phyloP scores from a whole-genome alignment of 1,284 basidiomycete genomes.

The Golubevia pallescens region DNA sequence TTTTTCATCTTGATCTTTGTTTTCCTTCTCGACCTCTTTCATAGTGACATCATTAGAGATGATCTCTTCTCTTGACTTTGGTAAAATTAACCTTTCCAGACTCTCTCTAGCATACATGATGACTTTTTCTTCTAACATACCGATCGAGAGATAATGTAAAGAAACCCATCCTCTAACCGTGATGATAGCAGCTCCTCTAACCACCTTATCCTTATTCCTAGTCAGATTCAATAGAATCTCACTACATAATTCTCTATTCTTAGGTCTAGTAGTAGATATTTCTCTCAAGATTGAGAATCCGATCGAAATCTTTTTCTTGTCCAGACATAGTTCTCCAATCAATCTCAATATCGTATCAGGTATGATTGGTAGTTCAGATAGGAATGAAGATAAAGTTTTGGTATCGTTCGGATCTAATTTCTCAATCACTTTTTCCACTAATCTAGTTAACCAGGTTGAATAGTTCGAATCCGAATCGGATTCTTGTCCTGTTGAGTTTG shows the following conservation, averaged over 20 bases:
- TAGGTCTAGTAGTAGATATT: constrained; percentile 50
- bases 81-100: constrained; percentile 22
- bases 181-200: constrained; percentile 51
- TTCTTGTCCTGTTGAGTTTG: constrained; percentile 1
- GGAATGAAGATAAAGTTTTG: constrained; percentile 38
- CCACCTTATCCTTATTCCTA: constrained; percentile 39
- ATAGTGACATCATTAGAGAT: neutral
- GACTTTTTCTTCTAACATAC: constrained; percentile 35
- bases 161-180: constrained; percentile 53
- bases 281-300: constrained; percentile 55
- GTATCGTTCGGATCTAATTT: constrained; percentile 40
- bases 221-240: constrained; percentile 46
- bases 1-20: constrained; percentile 76
- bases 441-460: constrained; percentile 35
- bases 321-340: constrained; percentile 40
- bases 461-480: too few relatives aligned
- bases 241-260: constrained; percentile 33
- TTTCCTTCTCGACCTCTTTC: constrained; percentile 84
- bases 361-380: constrained; percentile 49
- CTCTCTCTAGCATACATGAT: constrained; percentile 42
- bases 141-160: neutral
- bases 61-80: neutral
- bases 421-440: constrained; percentile 40
- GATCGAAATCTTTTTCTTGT: constrained; percentile 36
- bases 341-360: constrained; percentile 34